Percentiles rank a stretch among this genome's conserved stretches.
Evolutionary conservation across 2,329 filamentous ascomycete genomes (phyloP).

Genomic region (Sporothrix humicola): DNA sequence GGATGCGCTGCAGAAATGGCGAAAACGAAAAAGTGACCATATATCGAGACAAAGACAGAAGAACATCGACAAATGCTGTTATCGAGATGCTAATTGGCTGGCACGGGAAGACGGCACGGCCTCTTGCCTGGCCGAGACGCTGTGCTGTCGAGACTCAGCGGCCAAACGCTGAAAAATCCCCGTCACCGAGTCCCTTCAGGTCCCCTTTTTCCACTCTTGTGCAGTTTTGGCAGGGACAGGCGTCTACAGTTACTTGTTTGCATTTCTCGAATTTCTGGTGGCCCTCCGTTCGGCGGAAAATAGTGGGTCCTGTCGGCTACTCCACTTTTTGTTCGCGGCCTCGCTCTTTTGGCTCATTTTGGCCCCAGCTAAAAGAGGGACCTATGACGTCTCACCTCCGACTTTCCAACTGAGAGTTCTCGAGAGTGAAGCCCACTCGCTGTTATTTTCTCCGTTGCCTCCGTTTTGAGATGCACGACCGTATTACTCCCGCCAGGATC

Average conservation of each 20-base stretch:
- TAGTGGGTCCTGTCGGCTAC: neutral
- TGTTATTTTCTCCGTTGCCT: neutral
- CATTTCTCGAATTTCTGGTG: neutral
- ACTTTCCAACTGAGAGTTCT: no score
- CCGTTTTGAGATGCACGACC: slow-evolving; percentile 4
- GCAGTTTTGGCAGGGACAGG: slow-evolving; percentile 1
- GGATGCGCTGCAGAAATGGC: slow-evolving; percentile 8
- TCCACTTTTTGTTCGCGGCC: slow-evolving; percentile 31
- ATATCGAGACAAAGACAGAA: neutral
- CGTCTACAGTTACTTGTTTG: neutral
- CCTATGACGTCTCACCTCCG: slow-evolving; percentile 29
- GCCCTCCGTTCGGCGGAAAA: slow-evolving; percentile 18
- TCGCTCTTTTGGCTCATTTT: slow-evolving; percentile 27
- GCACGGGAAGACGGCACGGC: slow-evolving; percentile 29
- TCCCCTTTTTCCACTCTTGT: slow-evolving; percentile 5
- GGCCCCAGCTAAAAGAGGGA: neutral
- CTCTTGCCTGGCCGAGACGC: slow-evolving; percentile 12
- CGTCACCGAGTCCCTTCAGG: neutral
- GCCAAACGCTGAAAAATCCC: neutral
- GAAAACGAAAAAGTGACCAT: neutral
- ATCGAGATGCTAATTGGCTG: slow-evolving; percentile 21
- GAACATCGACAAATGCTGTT: neutral
- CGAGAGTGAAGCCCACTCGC: neutral
- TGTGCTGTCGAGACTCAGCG: neutral
- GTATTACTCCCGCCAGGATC: neutral